phyloP scores from a whole-genome alignment of 495 filamentous ascomycete genomes.

The Cladorrhinum samala region DNA sequence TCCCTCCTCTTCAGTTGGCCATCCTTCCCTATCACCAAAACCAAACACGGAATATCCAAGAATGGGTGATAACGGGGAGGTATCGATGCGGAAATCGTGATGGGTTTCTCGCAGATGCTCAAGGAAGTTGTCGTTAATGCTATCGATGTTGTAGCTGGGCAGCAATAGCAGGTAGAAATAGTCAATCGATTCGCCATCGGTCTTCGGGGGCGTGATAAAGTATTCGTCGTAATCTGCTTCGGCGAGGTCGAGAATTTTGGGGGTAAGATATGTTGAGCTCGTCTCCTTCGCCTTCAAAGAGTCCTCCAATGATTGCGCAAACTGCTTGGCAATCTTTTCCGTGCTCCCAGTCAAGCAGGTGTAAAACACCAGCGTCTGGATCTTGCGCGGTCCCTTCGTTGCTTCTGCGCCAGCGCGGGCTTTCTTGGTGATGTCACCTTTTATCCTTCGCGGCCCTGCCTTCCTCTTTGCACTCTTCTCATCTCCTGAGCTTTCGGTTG shows the following conservation, averaged over 20 bases:
- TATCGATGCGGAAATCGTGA: conserved; percentile 93
- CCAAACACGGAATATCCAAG: conserved; percentile 91
- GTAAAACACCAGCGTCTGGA: conserved; percentile 81
- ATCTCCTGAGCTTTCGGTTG: neutral
- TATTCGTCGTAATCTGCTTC: conserved; percentile 87
- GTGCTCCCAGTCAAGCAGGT: conserved; percentile 79
- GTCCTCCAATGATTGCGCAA: conserved; percentile 37
- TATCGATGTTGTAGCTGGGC: conserved; percentile 90
- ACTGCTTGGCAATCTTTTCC: conserved; percentile 55
- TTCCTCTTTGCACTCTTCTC: conserved; percentile 10
- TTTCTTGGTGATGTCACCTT: conserved; percentile 38
- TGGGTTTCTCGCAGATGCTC: conserved; percentile 84
- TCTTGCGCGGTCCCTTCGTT: conserved; percentile 29
- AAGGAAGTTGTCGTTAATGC: conserved; percentile 72
- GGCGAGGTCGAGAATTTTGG: conserved; percentile 70
- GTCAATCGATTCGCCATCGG: conserved; percentile 31
- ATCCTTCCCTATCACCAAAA: conserved; percentile 82
- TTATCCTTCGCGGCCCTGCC: conserved; percentile 42
- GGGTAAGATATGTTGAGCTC: conserved; percentile 43
- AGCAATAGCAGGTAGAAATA: conserved; percentile 78
- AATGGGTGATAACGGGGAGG: conserved; percentile 66
- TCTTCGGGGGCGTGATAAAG: conserved; percentile 63
- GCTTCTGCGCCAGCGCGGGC: conserved; percentile 14
- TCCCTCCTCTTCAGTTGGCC: conserved; percentile 83
- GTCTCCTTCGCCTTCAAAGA: conserved; percentile 10